Evolutionary conservation across 805 yeast genomes (phyloP).

Genomic region (Saturnispora diversa): DNA sequence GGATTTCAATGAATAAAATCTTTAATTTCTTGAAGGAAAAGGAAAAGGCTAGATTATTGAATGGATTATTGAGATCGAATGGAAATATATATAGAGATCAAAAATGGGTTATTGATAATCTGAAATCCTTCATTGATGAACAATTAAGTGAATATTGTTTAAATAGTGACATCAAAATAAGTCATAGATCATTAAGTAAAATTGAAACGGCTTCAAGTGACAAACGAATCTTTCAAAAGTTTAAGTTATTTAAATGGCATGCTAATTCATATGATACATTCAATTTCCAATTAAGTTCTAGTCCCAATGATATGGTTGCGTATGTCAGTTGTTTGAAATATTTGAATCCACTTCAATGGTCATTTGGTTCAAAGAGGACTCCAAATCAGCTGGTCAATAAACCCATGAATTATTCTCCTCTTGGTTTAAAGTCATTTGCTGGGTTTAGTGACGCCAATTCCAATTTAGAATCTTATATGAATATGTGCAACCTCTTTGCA

Average conservation of each 20-base stretch:
- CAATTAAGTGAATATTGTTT: conserved; percentile 24
- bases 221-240: conserved; percentile 25
- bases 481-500: conserved; percentile 28
- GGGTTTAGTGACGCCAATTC: conserved; percentile 22
- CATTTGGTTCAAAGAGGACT: conserved; percentile 13
- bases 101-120: conserved; percentile 23
- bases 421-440: conserved; percentile 25
- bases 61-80: conserved; percentile 17
- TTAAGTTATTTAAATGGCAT: conserved; percentile 25
- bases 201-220: conserved; percentile 18
- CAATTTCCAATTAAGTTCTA: conserved; percentile 15
- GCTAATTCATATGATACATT: conserved; percentile 25
- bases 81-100: conserved; percentile 2
- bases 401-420: conserved; percentile 20
- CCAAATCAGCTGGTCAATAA: too few relatives aligned
- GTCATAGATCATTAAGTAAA: conserved; percentile 25
- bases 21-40: conserved; percentile 20
- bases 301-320: conserved; percentile 16
- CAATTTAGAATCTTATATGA: conserved; percentile 24
- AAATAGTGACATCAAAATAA: conserved; percentile 21
- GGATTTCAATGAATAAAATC: conserved; percentile 19
- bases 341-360: conserved; percentile 12
- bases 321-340: conserved; percentile 21
- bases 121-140: conserved; percentile 28
- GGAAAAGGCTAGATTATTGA: conserved; percentile 16